Evolutionary conservation across 2,329 filamentous ascomycete species (phyloP), one percentile per base, ranked within the genome.

Genomic region (Colletotrichum nymphaeae): DNA sequence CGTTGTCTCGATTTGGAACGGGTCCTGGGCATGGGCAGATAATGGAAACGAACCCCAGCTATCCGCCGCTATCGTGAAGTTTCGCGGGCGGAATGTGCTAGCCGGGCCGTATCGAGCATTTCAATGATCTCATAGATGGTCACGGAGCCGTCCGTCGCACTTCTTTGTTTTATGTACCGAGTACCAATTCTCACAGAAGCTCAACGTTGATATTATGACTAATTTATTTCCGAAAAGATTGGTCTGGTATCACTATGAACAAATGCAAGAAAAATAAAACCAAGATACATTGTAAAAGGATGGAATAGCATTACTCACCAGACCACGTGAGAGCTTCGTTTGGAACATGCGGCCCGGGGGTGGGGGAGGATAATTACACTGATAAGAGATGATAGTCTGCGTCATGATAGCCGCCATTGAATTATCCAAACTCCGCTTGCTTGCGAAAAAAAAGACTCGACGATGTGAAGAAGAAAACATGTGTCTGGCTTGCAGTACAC

Each of bases 291-390:
- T 59, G 42, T 55, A 49, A 49, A 49, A 7, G 52, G 37, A 52
- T 42, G 58, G 16, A 52, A 72, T 64, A 64, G 19, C 42, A 72
- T 59, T 64, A 63, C 58, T 63, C 65, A 64, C 53, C 59, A 69
- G 69, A 72, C 69, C 66, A 59, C 53, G 62, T 52, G 65, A 49
- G 64, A 68, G 66, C 69, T 64, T 69, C 55, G 30, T 19, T 19
- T 19, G n/a, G 28, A 30, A 28, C 49, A 53, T 53, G 53, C 12
- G 30, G 19, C 16, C 8, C 35, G 63, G 63, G 63, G 30, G 55
- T 5, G 30, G 26, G 11, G 19, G 4, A 58, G 58, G 65, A 69
- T 64, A 64, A 63, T 46, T 57, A 71, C 46, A 67, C 42, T 53
- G n/a, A 42, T 16, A 24, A n/a, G 37, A 62, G 26, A 19, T 60